Evolutionary conservation across 2,329 filamentous ascomycete species (phyloP).

Genomic region (Coniochaeta prunicola): DNA sequence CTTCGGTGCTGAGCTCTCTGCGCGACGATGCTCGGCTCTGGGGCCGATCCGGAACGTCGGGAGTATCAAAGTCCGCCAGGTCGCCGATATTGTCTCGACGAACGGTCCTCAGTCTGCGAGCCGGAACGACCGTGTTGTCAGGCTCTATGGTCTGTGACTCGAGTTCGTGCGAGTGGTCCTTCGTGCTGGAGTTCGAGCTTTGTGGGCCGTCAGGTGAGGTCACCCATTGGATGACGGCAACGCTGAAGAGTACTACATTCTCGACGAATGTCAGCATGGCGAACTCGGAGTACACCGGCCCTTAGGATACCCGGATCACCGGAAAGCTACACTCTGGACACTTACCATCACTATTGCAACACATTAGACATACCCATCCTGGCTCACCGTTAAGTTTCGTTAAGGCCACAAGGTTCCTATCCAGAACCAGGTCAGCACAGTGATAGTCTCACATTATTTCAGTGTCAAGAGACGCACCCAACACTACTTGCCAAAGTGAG

Average conservation of each 20-base stretch:
- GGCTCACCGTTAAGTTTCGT: constrained; percentile 51
- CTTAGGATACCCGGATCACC: not conserved
- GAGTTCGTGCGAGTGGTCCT: not conserved
- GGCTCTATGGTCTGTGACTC: not conserved
- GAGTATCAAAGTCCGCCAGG: not conserved
- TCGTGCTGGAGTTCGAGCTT: not conserved
- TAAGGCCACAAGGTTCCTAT: constrained; percentile 52
- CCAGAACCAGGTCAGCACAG: not conserved
- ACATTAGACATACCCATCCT: constrained; percentile 59
- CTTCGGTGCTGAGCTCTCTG: not conserved
- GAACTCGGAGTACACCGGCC: not conserved
- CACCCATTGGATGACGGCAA: constrained; percentile 56
- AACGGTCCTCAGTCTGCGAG: not conserved
- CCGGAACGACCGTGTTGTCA: not conserved
- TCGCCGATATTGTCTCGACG: not conserved
- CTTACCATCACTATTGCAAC: constrained; percentile 56
- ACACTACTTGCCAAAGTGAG: constrained; percentile 52
- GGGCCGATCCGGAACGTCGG: not conserved
- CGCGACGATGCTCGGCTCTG: not conserved
- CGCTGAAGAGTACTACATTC: constrained; percentile 31
- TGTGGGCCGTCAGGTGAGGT: constrained; percentile 30
- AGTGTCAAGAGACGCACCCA: constrained; percentile 32
- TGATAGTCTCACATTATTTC: not conserved
- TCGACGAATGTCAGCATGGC: not conserved
- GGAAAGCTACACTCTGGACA: constrained; percentile 4